Base-by-base conservation (phyloP, 176 grass and related monocot genomes). In the Aegilops speltoides region DNA sequence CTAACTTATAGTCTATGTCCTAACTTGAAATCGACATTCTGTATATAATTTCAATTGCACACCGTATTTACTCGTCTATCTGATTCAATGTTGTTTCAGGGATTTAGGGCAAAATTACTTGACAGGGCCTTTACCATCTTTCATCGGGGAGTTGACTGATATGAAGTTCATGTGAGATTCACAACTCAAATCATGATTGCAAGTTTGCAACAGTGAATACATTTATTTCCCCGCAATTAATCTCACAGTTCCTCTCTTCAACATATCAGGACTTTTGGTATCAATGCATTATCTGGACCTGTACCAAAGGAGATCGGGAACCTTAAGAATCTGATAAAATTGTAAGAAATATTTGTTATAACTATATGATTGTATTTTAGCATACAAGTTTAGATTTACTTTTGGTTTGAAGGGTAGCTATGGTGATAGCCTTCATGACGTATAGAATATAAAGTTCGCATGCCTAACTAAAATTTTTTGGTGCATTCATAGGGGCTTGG, bases 271-370 rank as follows among this genome's bases (percentile, higher is more conserved):
- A 41, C 64, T 40, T 64, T 98, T 2, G 93, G 91, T 3, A 84
- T 78, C 86, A 98, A 98, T 89, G 91, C 87, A 10, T 92, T 98
- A 79, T 98, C 95, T 32, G 93, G 95, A 81, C 89, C 93, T 84
- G 5, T 98, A 43, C 95, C 93, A 36, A 97, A 95, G 87, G 95
- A 93, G 77, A 86, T 98, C 32, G 95, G 95, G 25, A 92, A 93
- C 40, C 95, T 95, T 85, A 28, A 56, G 46, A 89, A 93, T 16
- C 89, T 95, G 17, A 7, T 37, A 68, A 75, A 66, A 29, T 60
- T 98, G 95, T 98, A 93, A 93, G 87, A 10, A 76, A 56, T 59
- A 16, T 87, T 60, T 79, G 24, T 52, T 33, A 2, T 76, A 36
- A 61, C 60, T 41, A 28, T 22, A 15, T 34, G 22, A 15, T 16